Percentiles rank a stretch among this genome's conserved stretches.
These are phyloP conservation scores for Fusarium sacchari DNA, from an alignment of 2,329 filamentous ascomycete species.

Conservation along the genomic window DNA sequence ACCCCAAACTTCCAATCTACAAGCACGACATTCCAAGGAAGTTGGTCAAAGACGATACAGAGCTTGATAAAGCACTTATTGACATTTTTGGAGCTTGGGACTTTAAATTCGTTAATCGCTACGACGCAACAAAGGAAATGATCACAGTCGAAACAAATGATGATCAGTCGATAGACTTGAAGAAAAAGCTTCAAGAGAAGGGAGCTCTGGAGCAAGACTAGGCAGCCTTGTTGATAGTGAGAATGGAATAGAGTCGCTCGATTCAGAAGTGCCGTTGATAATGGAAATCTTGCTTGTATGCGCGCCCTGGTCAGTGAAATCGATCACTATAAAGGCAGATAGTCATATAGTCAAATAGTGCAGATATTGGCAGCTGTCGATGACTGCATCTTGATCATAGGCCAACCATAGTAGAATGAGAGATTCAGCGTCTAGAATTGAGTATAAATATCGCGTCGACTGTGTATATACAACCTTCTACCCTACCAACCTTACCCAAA, in stretches of 20 bases:
- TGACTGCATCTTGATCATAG: background rate
- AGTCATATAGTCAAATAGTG: no score
- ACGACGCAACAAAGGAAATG: no score
- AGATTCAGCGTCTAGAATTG: background rate
- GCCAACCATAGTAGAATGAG: background rate
- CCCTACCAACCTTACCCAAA: background rate
- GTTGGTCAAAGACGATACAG: background rate
- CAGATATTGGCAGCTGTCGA: background rate
- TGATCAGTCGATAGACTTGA: background rate
- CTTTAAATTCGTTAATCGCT: background rate
- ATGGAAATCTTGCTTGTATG: background rate
- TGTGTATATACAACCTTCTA: no score
- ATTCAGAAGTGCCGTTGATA: background rate
- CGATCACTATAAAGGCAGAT: background rate
- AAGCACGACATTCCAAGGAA: background rate
- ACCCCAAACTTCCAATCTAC: background rate
- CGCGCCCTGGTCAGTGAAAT: background rate
- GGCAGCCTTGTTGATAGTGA: background rate
- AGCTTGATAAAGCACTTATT: background rate
- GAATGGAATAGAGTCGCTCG: background rate
- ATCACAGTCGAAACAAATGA: background rate
- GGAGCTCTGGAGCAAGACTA: background rate
- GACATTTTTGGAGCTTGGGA: background rate
- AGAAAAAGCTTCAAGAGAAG: background rate
- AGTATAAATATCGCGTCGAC: background rate